phyloP scores from a whole-genome alignment of 805 yeast species.

The Nakazawaea pomicola region DNA sequence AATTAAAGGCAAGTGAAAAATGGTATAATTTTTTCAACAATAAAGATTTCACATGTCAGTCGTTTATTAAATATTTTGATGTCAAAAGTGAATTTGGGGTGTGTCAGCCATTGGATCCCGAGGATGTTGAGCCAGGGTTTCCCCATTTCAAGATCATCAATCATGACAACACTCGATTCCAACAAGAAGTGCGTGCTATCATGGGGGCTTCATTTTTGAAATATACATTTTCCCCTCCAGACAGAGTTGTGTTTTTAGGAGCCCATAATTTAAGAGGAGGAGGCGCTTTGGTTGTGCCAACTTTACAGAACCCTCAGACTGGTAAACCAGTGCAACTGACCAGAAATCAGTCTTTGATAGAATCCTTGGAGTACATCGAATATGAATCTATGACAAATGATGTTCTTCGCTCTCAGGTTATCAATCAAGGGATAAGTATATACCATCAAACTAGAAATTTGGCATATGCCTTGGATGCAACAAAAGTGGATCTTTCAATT shows the following conservation, averaged over 20 bases:
- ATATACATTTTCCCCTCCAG: constrained; percentile 26
- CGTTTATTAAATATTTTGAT: constrained; percentile 15
- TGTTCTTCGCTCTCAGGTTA: constrained; percentile 12
- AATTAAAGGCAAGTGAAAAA: constrained; percentile 14
- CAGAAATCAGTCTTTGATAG: constrained; percentile 11
- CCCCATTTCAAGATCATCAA: constrained; percentile 22
- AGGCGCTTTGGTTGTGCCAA: constrained; percentile 23
- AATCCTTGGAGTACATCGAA: constrained; percentile 16
- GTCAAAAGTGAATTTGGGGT: constrained; percentile 5
- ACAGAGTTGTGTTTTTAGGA: constrained; percentile 28
- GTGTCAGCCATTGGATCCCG: constrained; percentile 10
- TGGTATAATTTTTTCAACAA: constrained; percentile 13
- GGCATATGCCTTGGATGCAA: not conserved
- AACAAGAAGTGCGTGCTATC: constrained; percentile 26
- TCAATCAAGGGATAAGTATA: constrained; percentile 17
- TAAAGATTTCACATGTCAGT: constrained; percentile 16
- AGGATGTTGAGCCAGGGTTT: constrained; percentile 6
- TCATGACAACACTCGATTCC: constrained; percentile 20
- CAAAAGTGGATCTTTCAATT: not conserved
- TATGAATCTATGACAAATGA: constrained; percentile 15
- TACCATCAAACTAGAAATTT: constrained; percentile 5
- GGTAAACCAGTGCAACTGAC: constrained; percentile 11
- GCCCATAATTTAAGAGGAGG: constrained; percentile 14
- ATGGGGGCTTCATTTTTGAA: constrained; percentile 31
- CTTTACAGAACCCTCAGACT: constrained; percentile 14